Evolutionary conservation across 2,329 filamentous ascomycete genomes (phyloP), one percentile per base, ranked within the genome.

Genomic region (Cladophialophora psammophila): DNA sequence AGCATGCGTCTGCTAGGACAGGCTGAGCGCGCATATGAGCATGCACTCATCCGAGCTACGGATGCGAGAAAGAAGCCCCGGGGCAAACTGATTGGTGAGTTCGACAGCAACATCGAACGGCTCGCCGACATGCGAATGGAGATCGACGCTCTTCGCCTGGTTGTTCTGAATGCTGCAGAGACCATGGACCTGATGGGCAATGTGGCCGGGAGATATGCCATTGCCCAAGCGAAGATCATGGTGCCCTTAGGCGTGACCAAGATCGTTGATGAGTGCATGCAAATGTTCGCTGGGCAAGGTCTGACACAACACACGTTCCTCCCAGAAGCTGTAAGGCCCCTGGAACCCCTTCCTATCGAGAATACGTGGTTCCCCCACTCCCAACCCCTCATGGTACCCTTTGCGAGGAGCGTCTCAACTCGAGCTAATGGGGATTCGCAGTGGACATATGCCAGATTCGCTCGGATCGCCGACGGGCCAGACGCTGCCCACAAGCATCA

Each of bases 71-170:
- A 95, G 85, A 93, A 88, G 72, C 90, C 93, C 0, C 96, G 96
- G 75, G 91, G 91, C 78, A 92, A 94, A 82, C 85, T 89, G 72
- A 86, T 96, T 56, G 86, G 86, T 76, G 88, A 94, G 79, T 93
- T 96, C 80, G 92, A 92, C 75, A 90, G 95, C 53, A 92, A 95
- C 80, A 86, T 95, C 48, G 91, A 95, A 77, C 93, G 93, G 85
- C 90, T 96, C 35, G 93, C 93, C 50, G 90, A 88, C 75, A 92
- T 91, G 2, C 87, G 93, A 36, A 86, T 96, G 72, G 92, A 96
- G 76, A 95, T 96, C 75, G 92, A 96, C 77, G 88, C 92, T 1
- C 90, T 92, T 0, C 90, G 93, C 31, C 86, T 96, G 15, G 81
- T 93, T 35, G 93, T 96, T 7, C 87, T 95, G 72, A 95, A 96